A percentile compares a stretch with the other conserved stretches of the same genome.
Conservation (phyloP, 495 filamentous ascomycete species). For the Lentithecium fluviatile region DNA sequence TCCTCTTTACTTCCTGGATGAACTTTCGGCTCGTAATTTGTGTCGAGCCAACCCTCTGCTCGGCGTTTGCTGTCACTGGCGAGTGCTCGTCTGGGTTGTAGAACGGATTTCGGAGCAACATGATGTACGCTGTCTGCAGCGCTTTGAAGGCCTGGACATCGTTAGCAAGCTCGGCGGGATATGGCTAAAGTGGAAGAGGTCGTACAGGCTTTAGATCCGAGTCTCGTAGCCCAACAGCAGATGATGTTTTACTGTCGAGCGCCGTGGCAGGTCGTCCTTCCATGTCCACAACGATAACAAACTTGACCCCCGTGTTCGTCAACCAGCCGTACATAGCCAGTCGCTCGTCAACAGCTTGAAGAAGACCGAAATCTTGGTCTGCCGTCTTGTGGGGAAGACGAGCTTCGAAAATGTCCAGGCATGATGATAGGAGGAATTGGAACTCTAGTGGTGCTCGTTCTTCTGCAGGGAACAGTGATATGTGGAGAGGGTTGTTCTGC, state of each 20-base stretch:
- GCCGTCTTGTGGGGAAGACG: constrained; percentile 63
- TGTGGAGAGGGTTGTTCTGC: constrained; percentile 94
- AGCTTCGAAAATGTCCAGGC: constrained; percentile 88
- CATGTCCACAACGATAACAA: constrained; percentile 86
- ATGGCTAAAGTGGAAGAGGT: constrained; percentile 5
- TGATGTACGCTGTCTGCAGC: constrained; percentile 86
- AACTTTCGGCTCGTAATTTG: constrained; percentile 81
- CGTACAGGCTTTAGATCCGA: constrained; percentile 76
- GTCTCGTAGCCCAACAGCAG: constrained; percentile 64
- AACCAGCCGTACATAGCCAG: constrained; percentile 91
- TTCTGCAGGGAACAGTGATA: constrained; percentile 77
- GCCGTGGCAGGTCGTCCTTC: constrained; percentile 54
- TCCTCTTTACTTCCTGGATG: constrained; percentile 74
- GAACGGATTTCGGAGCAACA: constrained; percentile 90
- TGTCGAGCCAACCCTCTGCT: constrained; percentile 50
- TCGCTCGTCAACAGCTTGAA: constrained; percentile 90
- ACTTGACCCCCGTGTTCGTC: constrained; percentile 92
- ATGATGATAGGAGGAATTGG: constrained; percentile 84
- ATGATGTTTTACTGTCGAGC: constrained; percentile 40
- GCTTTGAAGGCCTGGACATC: constrained; percentile 73
- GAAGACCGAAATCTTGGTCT: constrained; percentile 82
- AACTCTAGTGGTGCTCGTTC: constrained; percentile 70
- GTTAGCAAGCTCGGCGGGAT: not conserved
- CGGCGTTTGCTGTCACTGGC: constrained; percentile 47
- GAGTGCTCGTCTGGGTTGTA: constrained; percentile 84